A percentile compares a stretch with the other conserved stretches of the same genome.
phyloP scores from a whole-genome alignment of 1,139 yeast species.

The Saccharomyces hybrid region DNA sequence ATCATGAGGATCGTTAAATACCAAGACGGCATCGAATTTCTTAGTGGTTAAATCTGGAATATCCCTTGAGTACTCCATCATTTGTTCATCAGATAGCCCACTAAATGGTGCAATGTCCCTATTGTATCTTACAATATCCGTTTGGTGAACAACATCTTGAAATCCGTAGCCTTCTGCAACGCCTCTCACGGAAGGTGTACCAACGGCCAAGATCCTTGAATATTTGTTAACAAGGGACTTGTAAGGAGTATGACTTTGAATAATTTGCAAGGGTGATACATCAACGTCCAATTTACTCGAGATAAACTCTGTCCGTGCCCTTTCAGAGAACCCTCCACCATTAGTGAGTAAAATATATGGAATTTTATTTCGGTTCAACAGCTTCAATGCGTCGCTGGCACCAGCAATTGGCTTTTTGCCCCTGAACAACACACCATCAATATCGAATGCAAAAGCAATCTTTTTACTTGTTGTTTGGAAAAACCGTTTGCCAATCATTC shows the following conservation, averaged over 20 bases:
- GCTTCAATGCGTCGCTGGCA: constrained; percentile 57
- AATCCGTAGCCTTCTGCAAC: constrained; percentile 82
- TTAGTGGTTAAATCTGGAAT: constrained; percentile 31
- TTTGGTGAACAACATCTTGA: constrained; percentile 64
- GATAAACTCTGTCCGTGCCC: constrained; percentile 49
- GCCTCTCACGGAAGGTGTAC: constrained; percentile 68
- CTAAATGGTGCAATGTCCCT: constrained; percentile 45
- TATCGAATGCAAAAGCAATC: constrained; percentile 43
- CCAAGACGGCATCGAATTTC: constrained; percentile 70
- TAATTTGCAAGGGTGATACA: constrained; percentile 56
- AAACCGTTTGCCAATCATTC: constrained; percentile 13
- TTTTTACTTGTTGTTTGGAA: constrained; percentile 12
- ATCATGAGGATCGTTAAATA: constrained; percentile 88
- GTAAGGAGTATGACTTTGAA: constrained; percentile 91
- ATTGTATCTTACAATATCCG: constrained; percentile 54
- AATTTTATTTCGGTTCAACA: constrained; percentile 47
- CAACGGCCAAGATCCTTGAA: constrained; percentile 67
- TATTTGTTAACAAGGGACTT: constrained; percentile 48
- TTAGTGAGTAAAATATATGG: constrained; percentile 85
- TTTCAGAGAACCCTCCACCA: constrained; percentile 84
- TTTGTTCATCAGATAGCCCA: constrained; percentile 62
- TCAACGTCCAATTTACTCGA: constrained; percentile 43
- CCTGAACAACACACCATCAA: constrained; percentile 88
- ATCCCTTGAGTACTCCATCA: constrained; percentile 39
- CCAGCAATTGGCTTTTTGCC: constrained; percentile 63